Base-by-base conservation (phyloP, 2,329 filamentous ascomycete genomes). In the Diaporthe citrichinensis region DNA sequence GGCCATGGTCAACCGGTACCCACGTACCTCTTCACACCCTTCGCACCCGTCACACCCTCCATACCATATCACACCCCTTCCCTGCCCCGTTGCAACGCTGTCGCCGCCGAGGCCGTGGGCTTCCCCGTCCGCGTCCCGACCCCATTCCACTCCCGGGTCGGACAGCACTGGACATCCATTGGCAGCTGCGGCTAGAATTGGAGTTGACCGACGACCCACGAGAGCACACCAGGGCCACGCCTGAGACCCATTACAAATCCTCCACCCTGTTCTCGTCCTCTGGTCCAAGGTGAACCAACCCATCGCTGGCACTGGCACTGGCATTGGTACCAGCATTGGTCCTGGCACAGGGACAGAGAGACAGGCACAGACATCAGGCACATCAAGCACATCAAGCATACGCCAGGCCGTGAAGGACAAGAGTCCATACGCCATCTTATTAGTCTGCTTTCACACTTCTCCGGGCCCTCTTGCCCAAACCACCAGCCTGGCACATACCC, bases 131-230 rank as follows among this genome's bases (percentile, higher is more conserved):
- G 65, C 55, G 65, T 55, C 15, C 65, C 65, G 65, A 41, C 49
- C 65, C 31, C 65, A 55, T 41, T 25, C n/a, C 17, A 69, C n/a
- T 55, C 34, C 65, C 65, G 65, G 46, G 34, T 41, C 65, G 65
- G 65, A 55, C 49, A 41, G 49, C 44, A 15, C 44, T 65, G 41
- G 20, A 69, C 49, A 28, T 69, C 46, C 14, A 41, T 55, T 69
- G 65, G n/a, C 46, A 55, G 23, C 65, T 55, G 34, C 4, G 46
- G 34, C 23, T 53, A 39, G 14, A 55, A 36, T 28, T 69, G 31
- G 49, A 28, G 14, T 53, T 28, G 46, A 25, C 49, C 1, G 61
- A 20, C 28, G 41, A 34, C 61, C 61, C 61, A 49, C 61, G 61
- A 49, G 41, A 36, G 53, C 14, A 57, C 28, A n/a, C 9, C 53